Evolutionary conservation across 371 early-diverging fungal species (phyloP).

Genomic region (Vairimorpha apis): DNA sequence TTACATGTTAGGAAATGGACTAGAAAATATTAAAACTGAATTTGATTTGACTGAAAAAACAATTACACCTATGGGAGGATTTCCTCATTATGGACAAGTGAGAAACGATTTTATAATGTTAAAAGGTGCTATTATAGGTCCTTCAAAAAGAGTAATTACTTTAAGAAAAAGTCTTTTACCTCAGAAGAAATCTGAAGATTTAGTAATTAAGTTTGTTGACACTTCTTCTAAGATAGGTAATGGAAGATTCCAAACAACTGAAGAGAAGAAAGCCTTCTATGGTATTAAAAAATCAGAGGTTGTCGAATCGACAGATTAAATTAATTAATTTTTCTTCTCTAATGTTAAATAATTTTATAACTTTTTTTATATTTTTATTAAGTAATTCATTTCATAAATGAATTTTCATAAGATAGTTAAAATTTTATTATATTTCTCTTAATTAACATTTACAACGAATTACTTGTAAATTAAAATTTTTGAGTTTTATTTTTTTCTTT

Average conservation of each 20-base stretch:
- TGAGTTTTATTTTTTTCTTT: too few relatives aligned
- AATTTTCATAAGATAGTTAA: too few relatives aligned
- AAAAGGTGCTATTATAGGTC: slow-evolving; percentile 94
- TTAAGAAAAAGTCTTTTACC: slow-evolving; percentile 93
- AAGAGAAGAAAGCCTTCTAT: slow-evolving; percentile 90
- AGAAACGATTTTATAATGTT: slow-evolving; percentile 94
- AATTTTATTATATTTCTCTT: too few relatives aligned
- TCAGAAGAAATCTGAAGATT: slow-evolving; percentile 86
- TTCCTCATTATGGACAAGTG: slow-evolving; percentile 96
- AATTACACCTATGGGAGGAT: slow-evolving; percentile 97
- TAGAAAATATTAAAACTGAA: slow-evolving; percentile 83
- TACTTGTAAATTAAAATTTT: too few relatives aligned
- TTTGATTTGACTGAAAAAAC: slow-evolving; percentile 90
- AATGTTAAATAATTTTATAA: too few relatives aligned
- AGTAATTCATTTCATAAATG: too few relatives aligned
- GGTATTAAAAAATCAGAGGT: slow-evolving; percentile 65
- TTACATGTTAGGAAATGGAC: slow-evolving; percentile 88
- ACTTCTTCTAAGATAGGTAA: slow-evolving; percentile 99
- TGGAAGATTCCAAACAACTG: slow-evolving; percentile 98
- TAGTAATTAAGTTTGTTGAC: slow-evolving; percentile 91
- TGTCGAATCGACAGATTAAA: slow-evolving; percentile 53
- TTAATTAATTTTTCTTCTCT: slow-evolving; percentile 41
- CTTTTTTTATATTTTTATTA: too few relatives aligned
- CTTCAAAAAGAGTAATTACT: slow-evolving; percentile 91
- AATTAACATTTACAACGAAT: too few relatives aligned